A percentile compares a stretch with the other conserved stretches of the same genome.
phyloP scores from a whole-genome alignment of 306 rosid genomes.

The Quercus ilex region DNA sequence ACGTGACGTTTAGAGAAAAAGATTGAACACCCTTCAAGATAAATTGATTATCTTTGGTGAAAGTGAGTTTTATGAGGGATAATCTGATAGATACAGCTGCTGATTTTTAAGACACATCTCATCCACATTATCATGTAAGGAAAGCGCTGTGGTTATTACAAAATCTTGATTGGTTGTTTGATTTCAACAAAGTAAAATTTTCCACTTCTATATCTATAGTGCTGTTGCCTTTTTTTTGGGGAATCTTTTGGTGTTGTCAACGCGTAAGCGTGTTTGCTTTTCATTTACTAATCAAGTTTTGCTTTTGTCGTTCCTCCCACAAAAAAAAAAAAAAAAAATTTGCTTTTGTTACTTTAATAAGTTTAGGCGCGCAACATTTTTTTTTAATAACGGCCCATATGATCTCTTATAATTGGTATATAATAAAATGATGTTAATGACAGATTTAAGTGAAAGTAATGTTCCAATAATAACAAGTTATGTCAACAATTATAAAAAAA shows the following conservation, averaged over 20 bases:
- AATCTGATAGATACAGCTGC: constrained; percentile 24
- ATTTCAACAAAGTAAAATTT: constrained; percentile 13
- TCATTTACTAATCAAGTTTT: background rate
- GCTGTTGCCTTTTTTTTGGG: no score
- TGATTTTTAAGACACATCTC: constrained; percentile 40
- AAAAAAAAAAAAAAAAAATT: no score
- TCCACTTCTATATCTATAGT: background rate
- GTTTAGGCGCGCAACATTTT: no score
- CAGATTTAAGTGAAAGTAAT: no score
- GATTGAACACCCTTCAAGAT: constrained; percentile 62
- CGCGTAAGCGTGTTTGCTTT: background rate
- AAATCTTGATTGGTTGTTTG: constrained; percentile 21
- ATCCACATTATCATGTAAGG: constrained; percentile 40
- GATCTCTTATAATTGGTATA: no score
- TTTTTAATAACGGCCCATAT: fast-evolving
- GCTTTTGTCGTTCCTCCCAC: no score
- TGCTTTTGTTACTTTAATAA: no score
- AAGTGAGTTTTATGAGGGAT: constrained; percentile 27
- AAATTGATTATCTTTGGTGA: constrained; percentile 37
- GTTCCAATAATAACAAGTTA: no score
- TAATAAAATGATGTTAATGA: no score
- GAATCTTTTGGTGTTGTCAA: constrained; percentile 7
- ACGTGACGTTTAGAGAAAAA: constrained; percentile 37
- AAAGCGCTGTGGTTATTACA: constrained; percentile 24
- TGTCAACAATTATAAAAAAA: no score